These are phyloP conservation scores for Syzygium syzygioides DNA, from an alignment of 441 rosid species.

Conservation along the genomic window DNA sequence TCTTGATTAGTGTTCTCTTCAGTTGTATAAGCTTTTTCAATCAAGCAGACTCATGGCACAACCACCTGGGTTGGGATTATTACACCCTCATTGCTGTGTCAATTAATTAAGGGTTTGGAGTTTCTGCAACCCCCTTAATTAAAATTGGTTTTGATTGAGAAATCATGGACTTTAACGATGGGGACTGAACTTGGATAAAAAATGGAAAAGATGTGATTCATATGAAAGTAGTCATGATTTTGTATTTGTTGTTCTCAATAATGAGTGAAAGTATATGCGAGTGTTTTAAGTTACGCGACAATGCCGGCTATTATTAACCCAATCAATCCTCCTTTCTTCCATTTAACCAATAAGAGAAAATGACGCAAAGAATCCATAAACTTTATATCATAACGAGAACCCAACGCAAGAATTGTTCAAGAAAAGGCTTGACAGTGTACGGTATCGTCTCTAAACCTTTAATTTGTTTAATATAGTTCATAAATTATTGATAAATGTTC, in stretches of 20 bases:
- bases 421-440: too few species aligned
- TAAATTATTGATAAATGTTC: background rate
- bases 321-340: rapidly evolving
- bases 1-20: background rate
- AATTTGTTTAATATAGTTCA: background rate
- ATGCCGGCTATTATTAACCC: background rate
- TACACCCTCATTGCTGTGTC: background rate
- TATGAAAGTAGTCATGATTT: rapidly evolving
- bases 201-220: background rate
- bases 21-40: background rate
- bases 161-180: background rate
- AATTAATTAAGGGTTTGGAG: background rate
- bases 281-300: background rate
- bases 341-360: background rate
- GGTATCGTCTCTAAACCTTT: rapidly evolving
- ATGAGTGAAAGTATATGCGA: background rate
- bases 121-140: background rate
- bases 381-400: background rate
- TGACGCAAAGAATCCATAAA: rapidly evolving
- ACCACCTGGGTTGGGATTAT: too few species aligned
- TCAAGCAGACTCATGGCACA: too few species aligned
- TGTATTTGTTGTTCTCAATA: background rate
- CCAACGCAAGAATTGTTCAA: too few species aligned
- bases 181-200: background rate
- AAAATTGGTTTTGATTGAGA: background rate